Evolutionary conservation across 495 filamentous ascomycete species (phyloP), one percentile per base, ranked within the genome.

Genomic region (Lophiostoma macrostomum): DNA sequence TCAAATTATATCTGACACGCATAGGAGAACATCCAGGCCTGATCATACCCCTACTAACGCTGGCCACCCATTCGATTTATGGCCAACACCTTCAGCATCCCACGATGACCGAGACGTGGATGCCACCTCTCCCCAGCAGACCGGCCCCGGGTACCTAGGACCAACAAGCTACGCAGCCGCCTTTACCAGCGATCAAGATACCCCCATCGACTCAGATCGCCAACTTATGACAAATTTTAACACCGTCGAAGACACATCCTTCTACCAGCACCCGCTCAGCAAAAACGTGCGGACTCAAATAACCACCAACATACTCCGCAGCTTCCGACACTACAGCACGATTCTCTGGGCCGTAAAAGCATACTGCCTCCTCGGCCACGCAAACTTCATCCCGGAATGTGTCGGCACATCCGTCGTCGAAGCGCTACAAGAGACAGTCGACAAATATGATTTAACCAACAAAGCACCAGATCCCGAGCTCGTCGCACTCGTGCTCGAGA

Each of bases 91-190:
- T 10, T 36, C 50, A 18, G 18, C 29, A 34, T 43, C 43, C 6
- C 30, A 43, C 23, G 38, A 44, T 24, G 37, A 51, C 1, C 12
- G 34, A 11, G 20, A 22, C 13, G 29, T 22, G 1, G 45, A 57
- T 28, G 19, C 45, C n/a, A 39, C 45, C 7, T 16, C 36, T 1
- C 32, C 38, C 1, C 19, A 57, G 29, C 38, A n/a, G 11, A 45
- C 43, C 42, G 29, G 38, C 13, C 53, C 53, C 25, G 53, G 53
- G 0, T 57, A 57, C 23, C 38, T 57, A 8, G 53, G 53, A 7
- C 53, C 53, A 1, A 57, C 53, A 8, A 57, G 53, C 31, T 57
- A 50, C 20, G 53, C 31, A 3, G 36, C 47, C 8, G 51, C 45
- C 20, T 46, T 57, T 5, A 29, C 45, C 23, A 22, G 30, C 12